Evolutionary conservation across 1,284 basidiomycete species (phyloP).

Genomic region (Trametes sp.): DNA sequence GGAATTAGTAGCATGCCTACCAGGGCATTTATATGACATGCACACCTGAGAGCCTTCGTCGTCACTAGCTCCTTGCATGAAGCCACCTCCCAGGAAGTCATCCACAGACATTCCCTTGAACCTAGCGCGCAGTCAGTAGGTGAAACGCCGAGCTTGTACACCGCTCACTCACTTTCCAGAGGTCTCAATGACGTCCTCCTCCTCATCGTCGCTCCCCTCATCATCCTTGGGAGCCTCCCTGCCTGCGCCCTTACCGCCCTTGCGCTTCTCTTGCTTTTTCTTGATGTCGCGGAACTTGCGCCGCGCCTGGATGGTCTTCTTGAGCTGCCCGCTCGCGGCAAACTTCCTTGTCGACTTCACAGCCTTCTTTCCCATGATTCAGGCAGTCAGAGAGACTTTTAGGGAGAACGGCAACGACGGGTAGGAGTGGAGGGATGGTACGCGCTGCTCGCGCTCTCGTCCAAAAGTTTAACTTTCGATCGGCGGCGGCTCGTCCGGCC

Average conservation of each 20-base stretch:
- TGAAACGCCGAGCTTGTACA: slow-evolving; percentile 12
- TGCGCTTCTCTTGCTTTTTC: slow-evolving; percentile 72
- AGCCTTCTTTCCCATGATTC: slow-evolving; percentile 65
- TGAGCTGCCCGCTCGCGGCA: slow-evolving; percentile 85
- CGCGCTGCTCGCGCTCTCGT: too few relatives aligned
- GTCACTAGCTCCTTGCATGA: slow-evolving; percentile 71
- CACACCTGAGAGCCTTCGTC: slow-evolving; percentile 43
- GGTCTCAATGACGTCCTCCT: slow-evolving; percentile 46
- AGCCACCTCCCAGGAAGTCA: slow-evolving; percentile 80
- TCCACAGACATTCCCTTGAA: slow-evolving; percentile 78
- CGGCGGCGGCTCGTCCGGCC: too few relatives aligned
- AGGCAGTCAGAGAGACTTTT: neutral
- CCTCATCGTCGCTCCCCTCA: slow-evolving; percentile 48
- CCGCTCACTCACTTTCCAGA: slow-evolving; percentile 38
- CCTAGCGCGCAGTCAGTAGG: slow-evolving; percentile 26
- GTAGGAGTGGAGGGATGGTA: too few relatives aligned
- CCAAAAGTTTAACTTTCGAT: too few relatives aligned
- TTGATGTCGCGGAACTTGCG: slow-evolving; percentile 79
- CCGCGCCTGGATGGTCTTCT: slow-evolving; percentile 82
- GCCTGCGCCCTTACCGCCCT: slow-evolving; percentile 53
- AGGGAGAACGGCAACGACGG: too few relatives aligned
- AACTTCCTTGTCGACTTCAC: slow-evolving; percentile 88
- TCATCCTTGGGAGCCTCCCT: slow-evolving; percentile 44
- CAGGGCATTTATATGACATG: slow-evolving; percentile 8
- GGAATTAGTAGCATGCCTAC: neutral